Percentiles rank a stretch among this genome's conserved stretches.
These are phyloP conservation scores for Leishmania tarentolae DNA, from an alignment of 208 protist genomes.

Conservation along the genomic window DNA sequence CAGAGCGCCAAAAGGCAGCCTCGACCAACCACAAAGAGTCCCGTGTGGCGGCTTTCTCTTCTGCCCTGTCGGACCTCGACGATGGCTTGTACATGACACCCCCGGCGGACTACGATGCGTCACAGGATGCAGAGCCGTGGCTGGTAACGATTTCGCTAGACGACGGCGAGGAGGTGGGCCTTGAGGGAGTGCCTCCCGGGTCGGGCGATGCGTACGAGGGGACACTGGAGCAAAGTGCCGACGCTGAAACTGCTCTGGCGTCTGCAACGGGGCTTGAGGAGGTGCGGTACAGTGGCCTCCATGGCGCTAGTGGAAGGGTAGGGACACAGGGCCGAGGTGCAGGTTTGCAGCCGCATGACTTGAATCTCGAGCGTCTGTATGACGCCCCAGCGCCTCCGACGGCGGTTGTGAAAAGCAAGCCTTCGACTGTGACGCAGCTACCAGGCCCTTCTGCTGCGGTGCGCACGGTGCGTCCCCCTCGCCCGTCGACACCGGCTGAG, in stretches of 20 bases:
- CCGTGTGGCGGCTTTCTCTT: not conserved
- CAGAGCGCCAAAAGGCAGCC: not conserved
- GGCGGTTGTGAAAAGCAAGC: not conserved
- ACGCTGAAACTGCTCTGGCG: not conserved
- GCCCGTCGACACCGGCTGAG: slow-evolving; percentile 17
- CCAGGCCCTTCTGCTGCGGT: not conserved
- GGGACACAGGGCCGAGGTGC: not conserved
- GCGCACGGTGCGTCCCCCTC: not conserved
- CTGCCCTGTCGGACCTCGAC: not conserved
- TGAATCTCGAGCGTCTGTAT: slow-evolving; percentile 19
- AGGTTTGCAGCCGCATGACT: slow-evolving; percentile 9
- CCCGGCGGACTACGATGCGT: slow-evolving; percentile 11
- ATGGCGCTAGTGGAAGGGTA: not conserved
- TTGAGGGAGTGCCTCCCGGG: not conserved
- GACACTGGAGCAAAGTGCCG: not conserved
- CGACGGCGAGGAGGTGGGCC: slow-evolving; percentile 17
- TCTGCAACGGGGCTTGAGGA: slow-evolving; percentile 23
- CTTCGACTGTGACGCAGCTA: slow-evolving; percentile 12
- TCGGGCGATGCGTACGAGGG: not conserved
- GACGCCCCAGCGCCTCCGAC: slow-evolving; percentile 16
- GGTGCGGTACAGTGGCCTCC: slow-evolving; percentile 22
- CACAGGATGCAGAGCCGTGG: slow-evolving; percentile 34
- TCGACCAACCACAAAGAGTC: not conserved
- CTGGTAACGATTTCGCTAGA: slow-evolving; percentile 52
- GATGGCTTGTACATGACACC: slow-evolving; percentile 18